A percentile compares a stretch with the other conserved stretches of the same genome.
phyloP scores from a whole-genome alignment of 2,329 filamentous ascomycete genomes.

The Alternaria ethzedia region DNA sequence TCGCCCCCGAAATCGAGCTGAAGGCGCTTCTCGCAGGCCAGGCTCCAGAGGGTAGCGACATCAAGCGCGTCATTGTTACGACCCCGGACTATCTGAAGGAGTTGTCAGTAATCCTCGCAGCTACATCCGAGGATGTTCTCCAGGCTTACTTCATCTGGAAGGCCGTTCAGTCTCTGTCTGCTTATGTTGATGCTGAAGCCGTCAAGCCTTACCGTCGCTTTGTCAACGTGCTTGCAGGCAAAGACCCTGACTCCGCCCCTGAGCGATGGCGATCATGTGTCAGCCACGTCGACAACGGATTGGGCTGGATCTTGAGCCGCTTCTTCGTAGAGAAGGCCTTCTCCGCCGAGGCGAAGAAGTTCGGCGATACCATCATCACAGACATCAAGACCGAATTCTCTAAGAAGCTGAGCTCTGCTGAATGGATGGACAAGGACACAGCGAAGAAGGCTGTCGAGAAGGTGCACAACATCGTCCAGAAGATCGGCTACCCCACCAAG shows the following conservation, averaged over 20 bases:
- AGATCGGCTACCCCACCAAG: constrained; percentile 70
- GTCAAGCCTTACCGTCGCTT: constrained; percentile 67
- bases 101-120: constrained; percentile 61
- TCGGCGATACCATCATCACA: constrained; percentile 72
- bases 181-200: constrained; percentile 64
- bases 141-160: constrained; percentile 72
- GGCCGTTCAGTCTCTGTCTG: constrained; percentile 60
- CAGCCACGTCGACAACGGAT: constrained; percentile 60
- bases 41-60: constrained; percentile 58
- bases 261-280: constrained; percentile 74
- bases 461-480: constrained; percentile 70
- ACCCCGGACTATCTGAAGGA: constrained; percentile 67
- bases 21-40: constrained; percentile 60
- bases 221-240: constrained; percentile 65
- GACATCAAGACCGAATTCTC: constrained; percentile 73
- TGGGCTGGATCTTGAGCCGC: constrained; percentile 73
- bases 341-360: constrained; percentile 68
- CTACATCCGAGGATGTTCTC: constrained; percentile 62
- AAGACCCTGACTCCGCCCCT: constrained; percentile 65
- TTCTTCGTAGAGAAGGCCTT: constrained; percentile 75
- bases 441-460: constrained; percentile 67
- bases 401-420: constrained; percentile 63
- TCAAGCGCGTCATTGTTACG: constrained; percentile 63
- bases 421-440: constrained; percentile 71
- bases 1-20: constrained; percentile 65